Evolutionary conservation across 768 basidiomycete genomes (phyloP), one percentile per base, ranked within the genome.

Genomic region (Hebeloma cylindrosporum): DNA sequence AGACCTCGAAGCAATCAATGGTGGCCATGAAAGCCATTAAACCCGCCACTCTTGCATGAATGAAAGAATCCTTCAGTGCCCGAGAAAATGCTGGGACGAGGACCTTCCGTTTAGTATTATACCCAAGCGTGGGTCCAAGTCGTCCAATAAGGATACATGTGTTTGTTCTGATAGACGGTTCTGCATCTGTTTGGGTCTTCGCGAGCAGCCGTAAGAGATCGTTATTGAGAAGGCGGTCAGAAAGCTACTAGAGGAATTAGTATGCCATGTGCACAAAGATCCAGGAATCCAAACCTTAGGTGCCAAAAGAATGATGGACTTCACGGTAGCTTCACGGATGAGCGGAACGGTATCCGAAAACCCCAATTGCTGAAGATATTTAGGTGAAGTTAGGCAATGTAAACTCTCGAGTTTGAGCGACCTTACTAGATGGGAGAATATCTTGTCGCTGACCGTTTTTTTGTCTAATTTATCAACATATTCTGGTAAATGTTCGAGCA

Each of bases 21-120:
- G 91, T 93, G 4, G 94, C 93, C 84, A 93, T 96, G 52, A 97
- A 83, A 16, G 92, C 89, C 91, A 93, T 93, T 26, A 98, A 63
- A 0, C 92, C 95, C 0, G 96, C 95, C 1, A 95, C 91, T 29
- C 96, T 75, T 3, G 93, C 85, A 61, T 95, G 95, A 0, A 95
- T 84, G 61, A 98, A 98, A 0, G 80, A 64, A 60, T 99, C 96
- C 60, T 92, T 93, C 28, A 97, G 61, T 2, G 91, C 88, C 33
- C 92, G 78, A 3, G 86, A 78, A 63, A 98, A 97, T 3, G 96
- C 96, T 3, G 94, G 93, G 1, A 97, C 90, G 5, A 99, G 80
- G n/a, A 99, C 93, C 59, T 98, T 98, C 53, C 85, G 81, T 62
- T 93, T 92, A 3, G 95, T 96, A 56, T 92, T 85, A 45, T 86